Evolutionary conservation across 331 rosid species (phyloP), one percentile per base, ranked within the genome.

Genomic region (Ulmus americana): DNA sequence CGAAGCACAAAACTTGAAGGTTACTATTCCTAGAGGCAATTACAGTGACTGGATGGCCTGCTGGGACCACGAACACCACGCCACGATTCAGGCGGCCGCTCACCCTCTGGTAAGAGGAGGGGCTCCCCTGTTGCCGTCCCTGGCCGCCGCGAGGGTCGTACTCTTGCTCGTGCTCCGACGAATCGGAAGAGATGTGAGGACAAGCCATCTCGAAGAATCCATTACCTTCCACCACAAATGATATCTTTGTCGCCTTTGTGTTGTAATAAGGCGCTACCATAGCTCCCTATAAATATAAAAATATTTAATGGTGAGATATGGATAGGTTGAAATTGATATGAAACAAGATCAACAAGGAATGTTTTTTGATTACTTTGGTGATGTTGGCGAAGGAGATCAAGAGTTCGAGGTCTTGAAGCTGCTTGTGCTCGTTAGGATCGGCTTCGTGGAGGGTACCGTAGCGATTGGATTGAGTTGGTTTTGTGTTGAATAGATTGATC

Each of bases 141-240:
- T 57, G 39, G 48, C 10, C 1, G 22, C 22, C 5, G 6, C 55
- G 10, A 14, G 35, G n/a, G 52, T 52, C 39, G 51, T 6, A 18
- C 15, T 8, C 6, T 1, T 8, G 14, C 18, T 43, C 51, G 1
- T 63, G 54, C 7, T 47, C 55, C 15, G 66, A 45, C 40, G 73
- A 56, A 1, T 40, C 58, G 15, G 80, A 70, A 11, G 83, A 18
- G 1, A 76, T 0, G 52, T 88, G 83, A 7, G 90, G 96, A 8
- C 85, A 83, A 22, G 77, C 84, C 77, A 83, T 83, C 72, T 88
- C 84, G 43, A 85, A 28, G 14, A n/a, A 6, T 6, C 96, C 94
- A 49, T 49, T 65, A 0, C 96, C 96, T 0, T 78, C 71, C 0
- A 71, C 11, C 5, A 88, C 81, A 11, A 81, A 0, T 18, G 79